Evolutionary conservation across 179 eudicot species (phyloP), one percentile per base, ranked within the genome.

Genomic region (Pouteria campechiana): DNA sequence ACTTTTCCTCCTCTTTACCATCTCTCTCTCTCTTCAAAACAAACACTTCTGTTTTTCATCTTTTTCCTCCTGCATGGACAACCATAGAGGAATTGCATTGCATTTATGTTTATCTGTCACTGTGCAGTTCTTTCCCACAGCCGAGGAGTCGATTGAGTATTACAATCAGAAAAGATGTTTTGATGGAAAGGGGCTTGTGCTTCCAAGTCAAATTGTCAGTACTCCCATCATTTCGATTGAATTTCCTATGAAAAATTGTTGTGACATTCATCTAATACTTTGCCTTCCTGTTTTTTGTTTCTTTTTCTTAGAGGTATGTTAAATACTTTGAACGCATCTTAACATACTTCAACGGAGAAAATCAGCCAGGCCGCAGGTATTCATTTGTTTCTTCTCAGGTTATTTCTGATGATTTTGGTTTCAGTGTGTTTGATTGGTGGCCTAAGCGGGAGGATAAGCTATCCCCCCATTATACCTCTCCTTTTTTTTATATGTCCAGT

Each of bases 121-220:
- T 40, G 42, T 70, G 36, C 78, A 89, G 97, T 89, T 89, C 65
- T 89, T 89, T 55, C 97, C 97, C 27, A 89, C 97, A 37, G 93
- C 97, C 33, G 93, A 89, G 74, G 97, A 89, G 71, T 89, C 89
- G 5, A 89, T 89, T 50, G 93, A 76, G 52, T 89, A 74, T 64
- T 89, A 81, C 58, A 89, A 89, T 67, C 93, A 85, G 62, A 89
- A 89, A 64, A 69, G 95, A 73, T 89, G 97, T 62, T 29, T 74
- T 44, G 97, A 89, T 57, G 93, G 81, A 24, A 85, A 89, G 68
- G 97, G 89, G 33, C 95, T 89, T 69, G 97, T 89, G 46, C 81
- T 89, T 50, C 97, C 97, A 6, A 89, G 97, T 68, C 97, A 89
- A 71, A 89, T 89, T 72, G 97, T 89, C 29, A 64, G 95, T 76